Conservation (phyloP, 2,329 filamentous ascomycete species). For the Fonsecaea multimorphosa region DNA sequence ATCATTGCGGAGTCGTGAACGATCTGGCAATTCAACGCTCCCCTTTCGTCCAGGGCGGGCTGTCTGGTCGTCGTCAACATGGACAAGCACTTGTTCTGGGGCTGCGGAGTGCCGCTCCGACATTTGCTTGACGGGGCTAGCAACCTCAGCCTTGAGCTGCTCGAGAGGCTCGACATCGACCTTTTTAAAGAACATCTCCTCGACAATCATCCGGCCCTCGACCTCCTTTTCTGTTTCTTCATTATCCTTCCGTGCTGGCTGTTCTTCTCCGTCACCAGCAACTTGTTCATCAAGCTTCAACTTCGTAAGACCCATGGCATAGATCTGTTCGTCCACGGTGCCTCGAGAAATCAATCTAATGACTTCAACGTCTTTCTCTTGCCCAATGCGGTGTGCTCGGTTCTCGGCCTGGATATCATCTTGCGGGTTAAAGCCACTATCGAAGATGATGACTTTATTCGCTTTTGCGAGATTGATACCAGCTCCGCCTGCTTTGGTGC, state of each 20-base stretch:
- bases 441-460: slow-evolving; percentile 98
- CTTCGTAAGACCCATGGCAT: slow-evolving; percentile 89
- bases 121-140: slow-evolving; percentile 26
- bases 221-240: slow-evolving; percentile 50
- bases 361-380: slow-evolving; percentile 88
- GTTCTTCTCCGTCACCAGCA: slow-evolving; percentile 60
- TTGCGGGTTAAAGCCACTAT: slow-evolving; percentile 96
- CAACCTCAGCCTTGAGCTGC: slow-evolving; percentile 30
- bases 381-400: slow-evolving; percentile 90
- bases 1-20: not conserved
- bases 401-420: slow-evolving; percentile 99
- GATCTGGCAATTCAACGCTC: slow-evolving; percentile 21
- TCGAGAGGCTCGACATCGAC: slow-evolving; percentile 40
- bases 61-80: not conserved
- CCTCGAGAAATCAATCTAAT: slow-evolving; percentile 78
- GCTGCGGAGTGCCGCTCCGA: not conserved
- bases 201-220: slow-evolving; percentile 57
- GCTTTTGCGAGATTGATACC: slow-evolving; percentile 95
- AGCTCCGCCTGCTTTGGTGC: slow-evolving; percentile 92
- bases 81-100: not conserved
- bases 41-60: slow-evolving; percentile 1
- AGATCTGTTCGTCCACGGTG: slow-evolving; percentile 93
- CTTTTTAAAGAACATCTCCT: slow-evolving; percentile 57
- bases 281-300: slow-evolving; percentile 82
- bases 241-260: slow-evolving; percentile 26